Evolutionary conservation across 108 stramenopile species (phyloP).

Genomic region (Mediolabrus comicus): DNA sequence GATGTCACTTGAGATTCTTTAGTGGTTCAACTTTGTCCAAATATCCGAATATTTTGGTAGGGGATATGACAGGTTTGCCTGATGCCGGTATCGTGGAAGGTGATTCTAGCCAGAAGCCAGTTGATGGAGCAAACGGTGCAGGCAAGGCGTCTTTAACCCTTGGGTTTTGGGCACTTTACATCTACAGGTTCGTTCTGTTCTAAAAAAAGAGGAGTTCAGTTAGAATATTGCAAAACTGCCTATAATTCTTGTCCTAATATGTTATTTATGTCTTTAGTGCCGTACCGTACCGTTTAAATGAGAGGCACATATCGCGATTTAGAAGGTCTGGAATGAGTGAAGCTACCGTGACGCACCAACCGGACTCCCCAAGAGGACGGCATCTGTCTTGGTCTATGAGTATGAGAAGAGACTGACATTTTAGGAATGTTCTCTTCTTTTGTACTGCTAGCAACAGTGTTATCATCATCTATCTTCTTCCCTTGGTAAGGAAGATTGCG

Average conservation of each 20-base stretch:
- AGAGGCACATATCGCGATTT: constrained; percentile 10
- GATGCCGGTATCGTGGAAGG: too few species aligned
- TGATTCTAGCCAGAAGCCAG: too few species aligned
- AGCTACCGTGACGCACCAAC: constrained; percentile 19
- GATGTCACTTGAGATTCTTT: too few species aligned
- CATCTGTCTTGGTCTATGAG: not conserved
- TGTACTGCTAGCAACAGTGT: not conserved
- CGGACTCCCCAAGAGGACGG: constrained; percentile 11
- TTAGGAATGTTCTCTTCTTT: constrained; percentile 22
- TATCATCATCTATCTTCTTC: not conserved
- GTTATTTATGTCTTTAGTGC: not conserved
- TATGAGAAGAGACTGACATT: constrained; percentile 27
- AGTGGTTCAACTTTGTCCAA: too few species aligned
- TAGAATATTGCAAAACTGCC: not conserved
- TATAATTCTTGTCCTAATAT: not conserved
- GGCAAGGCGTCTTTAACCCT: too few species aligned
- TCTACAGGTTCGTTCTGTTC: too few species aligned
- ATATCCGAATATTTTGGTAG: too few species aligned
- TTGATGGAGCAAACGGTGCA: too few species aligned
- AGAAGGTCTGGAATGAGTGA: constrained; percentile 11
- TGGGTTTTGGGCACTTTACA: too few species aligned
- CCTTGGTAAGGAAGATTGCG: constrained; percentile 22
- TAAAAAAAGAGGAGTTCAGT: too few species aligned
- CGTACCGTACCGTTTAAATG: too few species aligned
- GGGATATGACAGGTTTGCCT: too few species aligned